A percentile compares a stretch with the other conserved stretches of the same genome.
Conservation (phyloP, 768 basidiomycete genomes). For the Suillus variegatus region DNA sequence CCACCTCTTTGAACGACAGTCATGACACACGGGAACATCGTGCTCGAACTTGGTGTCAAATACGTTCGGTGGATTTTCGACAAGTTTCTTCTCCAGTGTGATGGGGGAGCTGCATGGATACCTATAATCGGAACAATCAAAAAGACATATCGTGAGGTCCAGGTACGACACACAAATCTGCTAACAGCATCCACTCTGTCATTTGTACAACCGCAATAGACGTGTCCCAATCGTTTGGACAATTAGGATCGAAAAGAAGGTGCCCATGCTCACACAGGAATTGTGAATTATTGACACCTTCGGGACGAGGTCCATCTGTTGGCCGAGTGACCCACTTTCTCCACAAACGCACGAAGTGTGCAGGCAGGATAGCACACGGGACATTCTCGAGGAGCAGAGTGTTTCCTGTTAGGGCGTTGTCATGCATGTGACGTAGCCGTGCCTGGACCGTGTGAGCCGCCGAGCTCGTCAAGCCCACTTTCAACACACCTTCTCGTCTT, state of each 20-base stretch:
- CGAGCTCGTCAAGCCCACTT: constrained; percentile 9
- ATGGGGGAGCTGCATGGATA: constrained; percentile 61
- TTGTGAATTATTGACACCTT: constrained; percentile 56
- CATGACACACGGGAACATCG: constrained; percentile 56
- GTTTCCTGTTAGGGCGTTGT: constrained; percentile 50
- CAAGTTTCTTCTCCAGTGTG: constrained; percentile 39
- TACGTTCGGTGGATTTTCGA: constrained; percentile 28
- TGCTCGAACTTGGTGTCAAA: constrained; percentile 43
- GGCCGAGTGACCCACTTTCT: constrained; percentile 66
- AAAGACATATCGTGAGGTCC: constrained; percentile 9
- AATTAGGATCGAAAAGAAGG: constrained; percentile 68
- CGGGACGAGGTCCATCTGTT: constrained; percentile 55
- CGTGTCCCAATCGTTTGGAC: constrained; percentile 55
- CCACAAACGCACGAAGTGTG: constrained; percentile 69
- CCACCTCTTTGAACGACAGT: constrained; percentile 63
- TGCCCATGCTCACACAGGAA: constrained; percentile 70
- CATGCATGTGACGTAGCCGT: constrained; percentile 62
- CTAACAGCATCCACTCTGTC: constrained; percentile 65
- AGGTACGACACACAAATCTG: constrained; percentile 50
- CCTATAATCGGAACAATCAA: constrained; percentile 38
- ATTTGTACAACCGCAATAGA: constrained; percentile 57
- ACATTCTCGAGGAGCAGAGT: constrained; percentile 47
- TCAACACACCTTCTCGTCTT: constrained; percentile 70
- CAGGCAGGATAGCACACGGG: constrained; percentile 59
- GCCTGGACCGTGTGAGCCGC: constrained; percentile 42